phyloP scores from a whole-genome alignment of 1,139 yeast species.

The Yamadazyma membranifaciens region DNA sequence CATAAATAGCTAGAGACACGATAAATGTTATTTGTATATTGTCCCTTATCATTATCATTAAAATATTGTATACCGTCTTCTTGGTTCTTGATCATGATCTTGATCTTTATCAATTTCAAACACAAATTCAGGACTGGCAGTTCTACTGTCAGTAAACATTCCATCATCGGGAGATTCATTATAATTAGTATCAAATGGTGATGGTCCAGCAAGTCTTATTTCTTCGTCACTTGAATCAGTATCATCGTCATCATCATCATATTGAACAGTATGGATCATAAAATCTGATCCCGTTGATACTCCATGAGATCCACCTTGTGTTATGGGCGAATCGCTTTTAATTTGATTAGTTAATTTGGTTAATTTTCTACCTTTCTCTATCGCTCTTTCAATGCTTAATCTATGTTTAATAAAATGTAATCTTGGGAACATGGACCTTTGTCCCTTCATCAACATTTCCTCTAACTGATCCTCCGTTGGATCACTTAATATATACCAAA shows the following conservation, averaged over 20 bases:
- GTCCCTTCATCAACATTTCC: conserved; percentile 61
- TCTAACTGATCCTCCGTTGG: conserved; percentile 60
- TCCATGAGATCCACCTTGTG: background rate
- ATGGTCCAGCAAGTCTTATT: conserved; percentile 6
- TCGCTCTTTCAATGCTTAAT: conserved; percentile 60
- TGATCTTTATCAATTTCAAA: background rate
- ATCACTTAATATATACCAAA: conserved; percentile 64
- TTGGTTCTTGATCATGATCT: background rate
- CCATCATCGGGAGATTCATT: conserved; percentile 7
- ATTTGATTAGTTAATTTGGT: conserved; percentile 17
- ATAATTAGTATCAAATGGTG: conserved; percentile 13
- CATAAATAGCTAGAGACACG: background rate
- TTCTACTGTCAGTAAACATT: conserved; percentile 10
- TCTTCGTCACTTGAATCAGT: conserved; percentile 22
- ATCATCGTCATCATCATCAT: conserved; percentile 8
- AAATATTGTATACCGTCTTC: conserved; percentile 5
- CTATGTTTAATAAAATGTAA: conserved; percentile 64
- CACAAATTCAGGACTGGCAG: conserved; percentile 18
- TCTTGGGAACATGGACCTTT: conserved; percentile 65
- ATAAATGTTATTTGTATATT: background rate
- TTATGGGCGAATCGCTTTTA: background rate
- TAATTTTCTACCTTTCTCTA: conserved; percentile 47
- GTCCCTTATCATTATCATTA: conserved; percentile 1
- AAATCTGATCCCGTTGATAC: background rate
- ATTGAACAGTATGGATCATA: conserved; percentile 4